A percentile compares a stretch with the other conserved stretches of the same genome.
Evolutionary conservation across 1,139 yeast species (phyloP).

Genomic region (Blastobotrys apis): DNA sequence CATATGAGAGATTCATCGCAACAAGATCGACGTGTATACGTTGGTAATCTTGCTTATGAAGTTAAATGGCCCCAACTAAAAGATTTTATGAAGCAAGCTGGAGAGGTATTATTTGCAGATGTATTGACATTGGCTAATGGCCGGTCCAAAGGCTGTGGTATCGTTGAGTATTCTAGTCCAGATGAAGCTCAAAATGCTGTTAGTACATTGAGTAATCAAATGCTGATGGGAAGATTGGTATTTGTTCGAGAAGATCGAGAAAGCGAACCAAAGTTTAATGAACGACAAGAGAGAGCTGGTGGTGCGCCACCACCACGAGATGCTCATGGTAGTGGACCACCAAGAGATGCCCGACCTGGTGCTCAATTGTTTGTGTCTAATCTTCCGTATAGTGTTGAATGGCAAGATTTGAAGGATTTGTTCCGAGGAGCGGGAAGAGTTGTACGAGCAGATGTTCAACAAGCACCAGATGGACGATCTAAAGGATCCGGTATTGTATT

Average conservation of each 20-base stretch:
- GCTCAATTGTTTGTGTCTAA: slow-evolving; percentile 78
- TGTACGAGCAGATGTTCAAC: slow-evolving; percentile 72
- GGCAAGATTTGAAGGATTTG: slow-evolving; percentile 84
- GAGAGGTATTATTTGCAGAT: slow-evolving; percentile 79
- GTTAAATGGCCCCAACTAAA: slow-evolving; percentile 58
- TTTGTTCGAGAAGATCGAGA: slow-evolving; percentile 70
- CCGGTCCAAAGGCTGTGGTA: slow-evolving; percentile 66
- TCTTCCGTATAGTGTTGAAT: slow-evolving; percentile 71
- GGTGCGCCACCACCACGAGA: background rate
- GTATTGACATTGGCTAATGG: slow-evolving; percentile 80
- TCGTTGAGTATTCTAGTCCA: slow-evolving; percentile 73
- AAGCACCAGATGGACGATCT: slow-evolving; percentile 68
- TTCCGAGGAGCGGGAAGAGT: slow-evolving; percentile 76
- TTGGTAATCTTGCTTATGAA: slow-evolving; percentile 60
- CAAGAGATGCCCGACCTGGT: slow-evolving; percentile 16
- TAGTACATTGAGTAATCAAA: slow-evolving; percentile 59
- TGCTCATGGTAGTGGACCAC: slow-evolving; percentile 6
- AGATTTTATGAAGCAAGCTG: slow-evolving; percentile 62
- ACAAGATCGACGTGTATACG: slow-evolving; percentile 42
- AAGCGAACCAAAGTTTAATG: slow-evolving; percentile 25
- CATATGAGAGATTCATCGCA: slow-evolving; percentile 5
- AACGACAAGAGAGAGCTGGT: background rate
- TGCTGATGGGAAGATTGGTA: slow-evolving; percentile 71
- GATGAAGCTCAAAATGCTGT: slow-evolving; percentile 77
- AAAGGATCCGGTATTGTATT: slow-evolving; percentile 88